Base-by-base conservation (phyloP, 331 rosid genomes). In the Rosa hybrid region DNA sequence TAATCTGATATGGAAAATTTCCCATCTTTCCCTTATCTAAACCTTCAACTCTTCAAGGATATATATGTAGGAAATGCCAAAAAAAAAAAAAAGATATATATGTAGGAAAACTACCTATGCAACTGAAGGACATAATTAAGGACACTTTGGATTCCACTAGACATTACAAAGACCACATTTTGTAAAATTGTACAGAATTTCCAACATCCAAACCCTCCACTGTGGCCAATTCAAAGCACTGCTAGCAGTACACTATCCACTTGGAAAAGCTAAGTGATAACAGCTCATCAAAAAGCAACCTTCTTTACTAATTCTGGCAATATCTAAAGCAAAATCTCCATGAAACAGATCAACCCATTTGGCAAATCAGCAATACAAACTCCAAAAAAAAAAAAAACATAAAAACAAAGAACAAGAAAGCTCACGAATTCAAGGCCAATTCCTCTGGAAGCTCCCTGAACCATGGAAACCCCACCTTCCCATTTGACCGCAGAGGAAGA, bases 381-480 rank as follows among this genome's bases (percentile, higher is more conserved):
- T 50, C 64, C 57, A 23, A 34, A 7, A 56, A 23, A 23, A 7
- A 56, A 34, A 34, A 34, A 30, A 27, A 27, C n/a, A 27, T 1
- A 27, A n/a, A 34, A 30, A 17, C 4, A 65, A 17, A n/a, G 27
- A 64, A 30, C 41, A 78, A 75, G 13, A 81, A 21, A 69, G 56
- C 90, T 86, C 78, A 95, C 99, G 62, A 95, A 95, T 89, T 95
- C 88, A 80, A 93, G 93, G 84, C 99, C 99, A 23, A 95, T 93
- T 86, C 96, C 97, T 89, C 97, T 88, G 80, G 99, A 94, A 88
- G 98, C 97, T 65, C 97, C 97, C 83, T 94, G 97, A 68, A 92
- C 91, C 91, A 93, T 74, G 67, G 99, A 95, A 88, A 95, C 89
- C 72, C 90, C 93, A 65, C 90, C 88, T 78, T 87, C 91, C 86